Conservation (phyloP, 306 rosid species). For the Vicia villosa region DNA sequence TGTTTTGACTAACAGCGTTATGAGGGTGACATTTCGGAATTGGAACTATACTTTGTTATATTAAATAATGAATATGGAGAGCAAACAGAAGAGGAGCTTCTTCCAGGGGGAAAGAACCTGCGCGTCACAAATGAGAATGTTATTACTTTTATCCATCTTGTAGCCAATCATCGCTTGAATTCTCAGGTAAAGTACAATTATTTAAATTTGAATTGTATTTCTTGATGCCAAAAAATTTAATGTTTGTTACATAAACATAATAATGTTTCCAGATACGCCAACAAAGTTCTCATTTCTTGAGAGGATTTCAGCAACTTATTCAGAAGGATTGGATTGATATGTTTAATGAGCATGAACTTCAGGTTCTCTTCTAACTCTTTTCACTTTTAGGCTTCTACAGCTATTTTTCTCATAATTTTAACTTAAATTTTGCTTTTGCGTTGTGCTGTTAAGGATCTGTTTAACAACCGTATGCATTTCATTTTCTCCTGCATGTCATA, state of each 20-base stretch:
- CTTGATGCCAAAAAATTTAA: constrained; percentile 13
- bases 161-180: constrained; percentile 96
- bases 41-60: constrained; percentile 90
- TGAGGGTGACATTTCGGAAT: constrained; percentile 71
- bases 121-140: constrained; percentile 89
- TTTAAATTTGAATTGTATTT: constrained; percentile 25
- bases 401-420: background rate
- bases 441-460: constrained; percentile 18
- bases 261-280: constrained; percentile 75
- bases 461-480: constrained; percentile 13
- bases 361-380: constrained; percentile 55
- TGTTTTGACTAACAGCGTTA: constrained; percentile 64
- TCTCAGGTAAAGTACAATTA: constrained; percentile 64
- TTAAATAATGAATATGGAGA: constrained; percentile 96
- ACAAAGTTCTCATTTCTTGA: constrained; percentile 96
- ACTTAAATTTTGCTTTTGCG: constrained; percentile 1
- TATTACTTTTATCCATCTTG: constrained; percentile 93
- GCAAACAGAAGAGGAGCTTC: constrained; percentile 95
- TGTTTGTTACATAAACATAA: constrained; percentile 18
- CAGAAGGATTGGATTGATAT: constrained; percentile 97
- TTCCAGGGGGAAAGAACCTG: constrained; percentile 71
- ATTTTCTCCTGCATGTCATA: constrained; percentile 1
- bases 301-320: constrained; percentile 96
- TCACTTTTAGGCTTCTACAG: constrained; percentile 17
- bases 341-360: constrained; percentile 98